Percentiles rank a stretch among this genome's conserved stretches.
Evolutionary conservation across 2,329 filamentous ascomycete species (phyloP).

Genomic region (Fusarium brevicatenulatum): DNA sequence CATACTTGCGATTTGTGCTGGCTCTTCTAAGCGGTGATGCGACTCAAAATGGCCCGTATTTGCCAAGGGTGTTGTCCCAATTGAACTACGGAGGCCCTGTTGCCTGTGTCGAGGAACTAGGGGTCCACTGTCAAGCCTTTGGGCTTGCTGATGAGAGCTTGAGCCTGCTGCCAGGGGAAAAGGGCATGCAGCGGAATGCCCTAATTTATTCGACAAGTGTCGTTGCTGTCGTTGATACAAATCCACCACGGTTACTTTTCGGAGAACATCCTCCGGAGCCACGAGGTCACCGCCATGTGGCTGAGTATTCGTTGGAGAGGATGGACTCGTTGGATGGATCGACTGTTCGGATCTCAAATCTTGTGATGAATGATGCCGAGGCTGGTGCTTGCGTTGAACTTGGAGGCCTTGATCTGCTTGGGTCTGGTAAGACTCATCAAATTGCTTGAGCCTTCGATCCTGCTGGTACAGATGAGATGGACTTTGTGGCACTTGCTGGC

Average conservation of each 20-base stretch:
- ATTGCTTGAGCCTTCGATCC: constrained; percentile 3
- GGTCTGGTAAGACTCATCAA: constrained; percentile 13
- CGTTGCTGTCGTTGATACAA: constrained; percentile 34
- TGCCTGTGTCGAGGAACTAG: constrained; percentile 22
- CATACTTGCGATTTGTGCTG: neutral
- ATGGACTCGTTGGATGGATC: neutral
- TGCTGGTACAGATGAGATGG: constrained; percentile 16
- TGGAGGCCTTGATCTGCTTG: constrained; percentile 9
- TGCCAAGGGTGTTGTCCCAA: constrained; percentile 1
- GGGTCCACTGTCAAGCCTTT: neutral
- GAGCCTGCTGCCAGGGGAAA: constrained; percentile 22
- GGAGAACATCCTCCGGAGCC: neutral
- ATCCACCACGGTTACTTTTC: constrained; percentile 13
- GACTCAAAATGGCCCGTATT: constrained; percentile 14
- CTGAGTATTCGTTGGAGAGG: neutral
- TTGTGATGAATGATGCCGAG: constrained; percentile 18
- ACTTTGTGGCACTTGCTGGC: constrained; percentile 20
- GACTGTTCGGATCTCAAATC: constrained; percentile 6
- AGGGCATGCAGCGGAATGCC: constrained; percentile 6
- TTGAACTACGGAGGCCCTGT: constrained; percentile 16
- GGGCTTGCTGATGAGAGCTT: constrained; percentile 25
- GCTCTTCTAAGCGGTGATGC: neutral
- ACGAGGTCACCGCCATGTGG: constrained; percentile 3
- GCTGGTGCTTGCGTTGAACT: constrained; percentile 24
- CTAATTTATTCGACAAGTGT: constrained; percentile 32